Percentiles rank a stretch among this genome's conserved stretches.
Conservation (phyloP, 2,329 filamentous ascomycete genomes). For the Aspergillus phoenicis region DNA sequence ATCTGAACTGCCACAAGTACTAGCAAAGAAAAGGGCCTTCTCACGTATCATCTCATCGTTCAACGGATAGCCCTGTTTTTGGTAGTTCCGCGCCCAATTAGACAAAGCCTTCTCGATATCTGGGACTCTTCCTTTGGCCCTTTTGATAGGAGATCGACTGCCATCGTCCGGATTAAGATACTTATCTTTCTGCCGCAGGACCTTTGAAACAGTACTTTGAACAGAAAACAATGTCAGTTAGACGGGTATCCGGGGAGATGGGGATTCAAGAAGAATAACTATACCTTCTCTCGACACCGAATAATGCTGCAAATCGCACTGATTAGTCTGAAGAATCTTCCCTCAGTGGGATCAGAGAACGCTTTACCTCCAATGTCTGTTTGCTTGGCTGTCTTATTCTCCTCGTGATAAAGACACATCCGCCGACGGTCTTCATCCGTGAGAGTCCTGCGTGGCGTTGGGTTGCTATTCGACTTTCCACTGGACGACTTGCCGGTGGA, state of each 20-base stretch:
- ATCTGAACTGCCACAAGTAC: conserved; percentile 70
- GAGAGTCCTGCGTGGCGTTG: conserved; percentile 80
- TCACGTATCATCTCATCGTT: conserved; percentile 82
- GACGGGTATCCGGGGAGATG: conserved; percentile 12
- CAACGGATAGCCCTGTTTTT: conserved; percentile 72
- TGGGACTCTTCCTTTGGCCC: conserved; percentile 79
- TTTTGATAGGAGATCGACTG: conserved; percentile 77
- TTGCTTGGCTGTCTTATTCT: conserved; percentile 88
- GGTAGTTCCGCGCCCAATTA: conserved; percentile 82
- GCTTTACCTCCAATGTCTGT: conserved; percentile 85
- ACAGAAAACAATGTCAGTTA: not conserved
- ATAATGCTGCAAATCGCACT: conserved; percentile 62
- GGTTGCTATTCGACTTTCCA: conserved; percentile 45
- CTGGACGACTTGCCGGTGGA: conserved; percentile 17
- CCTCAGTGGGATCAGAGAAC: not conserved
- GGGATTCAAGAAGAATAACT: conserved; percentile 12
- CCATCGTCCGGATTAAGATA: conserved; percentile 83
- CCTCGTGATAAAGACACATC: conserved; percentile 93
- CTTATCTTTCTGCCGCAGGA: conserved; percentile 90
- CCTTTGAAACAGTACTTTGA: conserved; percentile 94
- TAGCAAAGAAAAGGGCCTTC: conserved; percentile 79
- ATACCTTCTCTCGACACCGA: conserved; percentile 97
- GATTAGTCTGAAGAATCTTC: conserved; percentile 21
- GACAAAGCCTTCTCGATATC: conserved; percentile 90
- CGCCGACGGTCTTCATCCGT: conserved; percentile 85